These are phyloP conservation scores for Solanum acaule DNA, from an alignment of 257 asterid species.

Conservation along the genomic window DNA sequence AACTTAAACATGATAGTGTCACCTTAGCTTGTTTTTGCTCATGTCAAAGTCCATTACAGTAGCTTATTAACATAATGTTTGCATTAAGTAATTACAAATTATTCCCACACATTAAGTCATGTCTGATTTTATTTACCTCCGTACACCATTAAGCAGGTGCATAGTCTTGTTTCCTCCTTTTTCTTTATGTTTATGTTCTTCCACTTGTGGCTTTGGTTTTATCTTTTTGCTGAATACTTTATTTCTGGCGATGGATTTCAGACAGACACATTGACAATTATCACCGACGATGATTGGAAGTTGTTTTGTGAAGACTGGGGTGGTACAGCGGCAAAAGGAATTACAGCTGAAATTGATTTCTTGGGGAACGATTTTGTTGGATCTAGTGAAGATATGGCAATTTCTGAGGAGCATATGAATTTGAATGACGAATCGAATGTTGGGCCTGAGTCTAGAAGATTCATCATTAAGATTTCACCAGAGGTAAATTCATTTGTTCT, in stretches of 20 bases:
- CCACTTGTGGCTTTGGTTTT: not conserved
- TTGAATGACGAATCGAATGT: conserved; percentile 27
- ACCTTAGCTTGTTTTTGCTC: not conserved
- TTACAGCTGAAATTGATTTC: conserved; percentile 53
- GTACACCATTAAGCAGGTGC: not conserved
- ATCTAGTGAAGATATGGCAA: conserved; percentile 31
- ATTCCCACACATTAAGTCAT: not conserved
- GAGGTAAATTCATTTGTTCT: conserved; percentile 45
- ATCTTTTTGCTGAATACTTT: not conserved
- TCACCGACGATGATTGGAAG: conserved; percentile 82
- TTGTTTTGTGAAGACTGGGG: conserved; percentile 87
- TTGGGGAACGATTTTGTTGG: conserved; percentile 32
- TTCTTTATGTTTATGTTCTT: not conserved
- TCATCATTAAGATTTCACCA: conserved; percentile 57
- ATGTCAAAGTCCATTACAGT: not conserved
- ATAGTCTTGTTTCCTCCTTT: not conserved
- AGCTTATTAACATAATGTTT: not conserved
- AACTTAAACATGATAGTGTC: not conserved
- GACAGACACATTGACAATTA: conserved; percentile 62
- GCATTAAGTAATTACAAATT: not conserved
- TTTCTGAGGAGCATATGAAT: conserved; percentile 41
- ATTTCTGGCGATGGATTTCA: conserved; percentile 17
- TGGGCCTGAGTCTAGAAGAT: conserved; percentile 29
- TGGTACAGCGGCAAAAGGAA: conserved; percentile 50
- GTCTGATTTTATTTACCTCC: not conserved